Evolutionary conservation across 352 stramenopile genomes (phyloP), one percentile per base, ranked within the genome.

Genomic region (Pythium pectinolyticum): DNA sequence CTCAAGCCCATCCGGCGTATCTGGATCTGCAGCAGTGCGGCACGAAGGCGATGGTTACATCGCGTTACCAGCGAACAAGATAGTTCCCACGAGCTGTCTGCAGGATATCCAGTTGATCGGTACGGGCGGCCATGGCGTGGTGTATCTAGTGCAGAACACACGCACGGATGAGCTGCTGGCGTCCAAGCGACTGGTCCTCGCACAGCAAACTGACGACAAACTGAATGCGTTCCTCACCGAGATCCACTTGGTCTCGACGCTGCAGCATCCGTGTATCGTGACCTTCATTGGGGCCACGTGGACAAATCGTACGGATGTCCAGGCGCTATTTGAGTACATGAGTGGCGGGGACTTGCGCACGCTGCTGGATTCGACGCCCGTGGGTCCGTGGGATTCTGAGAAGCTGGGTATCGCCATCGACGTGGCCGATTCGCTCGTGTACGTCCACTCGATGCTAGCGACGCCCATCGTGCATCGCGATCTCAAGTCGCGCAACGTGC

Each of bases 401-500:
- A 70, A 70, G 57, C 20, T 49, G 20, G 35, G 10, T 2, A 70
- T 65, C 49, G 61, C 61, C 40, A 20, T 51, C 11, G 60, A 69
- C 25, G 31, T 70, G 28, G 53, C 48, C 5, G 28, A 69, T 2
- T 57, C 63, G 9, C 47, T 70, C 3, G 31, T 37, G 19, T 70
- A 73, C 49, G 37, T 69, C 15, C 66, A 73, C 45, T 64, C 60
- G 14, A 17, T 63, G 3, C 12, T 60, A 3, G 37, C 59, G 20
- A 66, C 63, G 43, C 48, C 48, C 3, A 24, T 73, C 15, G 47
- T 73, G 14, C 71, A 78, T 47, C 71, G 71, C 14, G 71, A 78
- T 53, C 61, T 78, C 56, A 78, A 76, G 61, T 76, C 72, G 14
- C 72, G 73, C 40, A 79, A 79, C 46, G 59, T 75, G 27, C 41